A percentile compares a stretch with the other conserved stretches of the same genome.
These are phyloP conservation scores for Pythium brassicae DNA, from an alignment of 352 stramenopile genomes.

Conservation along the genomic window DNA sequence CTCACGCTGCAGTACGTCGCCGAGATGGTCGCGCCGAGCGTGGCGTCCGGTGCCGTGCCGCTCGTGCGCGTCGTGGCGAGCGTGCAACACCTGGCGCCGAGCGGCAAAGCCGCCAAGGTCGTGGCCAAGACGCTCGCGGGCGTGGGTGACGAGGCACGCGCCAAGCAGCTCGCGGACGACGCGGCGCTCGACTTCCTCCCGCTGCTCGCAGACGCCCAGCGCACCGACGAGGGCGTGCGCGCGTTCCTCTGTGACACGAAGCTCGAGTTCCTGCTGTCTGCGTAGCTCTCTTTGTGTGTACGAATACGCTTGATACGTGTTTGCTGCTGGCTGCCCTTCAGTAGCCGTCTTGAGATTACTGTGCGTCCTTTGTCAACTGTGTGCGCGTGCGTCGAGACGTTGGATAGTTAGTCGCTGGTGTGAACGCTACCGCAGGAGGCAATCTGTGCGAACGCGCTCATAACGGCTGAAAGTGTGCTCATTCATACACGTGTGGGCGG, in stretches of 20 bases:
- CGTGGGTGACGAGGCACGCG: conserved; percentile 38
- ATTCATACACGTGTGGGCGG: too few relatives aligned
- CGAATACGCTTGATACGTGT: too few relatives aligned
- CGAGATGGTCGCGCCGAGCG: conserved; percentile 63
- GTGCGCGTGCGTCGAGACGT: too few relatives aligned
- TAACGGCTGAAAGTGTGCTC: too few relatives aligned
- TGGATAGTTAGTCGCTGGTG: too few relatives aligned
- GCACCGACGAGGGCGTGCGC: conserved; percentile 11
- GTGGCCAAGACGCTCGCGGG: conserved; percentile 41
- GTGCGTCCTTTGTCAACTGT: too few relatives aligned
- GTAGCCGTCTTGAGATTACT: too few relatives aligned
- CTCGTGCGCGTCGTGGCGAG: conserved; percentile 39
- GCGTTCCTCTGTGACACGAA: conserved; percentile 14
- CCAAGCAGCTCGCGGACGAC: conserved; percentile 29
- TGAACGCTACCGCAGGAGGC: too few relatives aligned
- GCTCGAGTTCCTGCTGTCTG: conserved; percentile 17
- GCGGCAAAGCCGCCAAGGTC: conserved; percentile 64
- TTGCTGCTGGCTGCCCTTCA: too few relatives aligned
- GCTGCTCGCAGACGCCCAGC: conserved; percentile 12
- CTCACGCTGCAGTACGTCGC: conserved; percentile 63
- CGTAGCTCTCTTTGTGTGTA: conserved; percentile 13
- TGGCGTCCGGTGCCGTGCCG: conserved; percentile 36
- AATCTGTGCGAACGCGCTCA: too few relatives aligned
- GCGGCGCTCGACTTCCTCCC: conserved; percentile 14
- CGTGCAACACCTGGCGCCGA: conserved; percentile 41